Percentiles rank a stretch among this genome's conserved stretches.
These are phyloP conservation scores for Rhizodiscina lignyota DNA, from an alignment of 495 filamentous ascomycete species.

Conservation along the genomic window DNA sequence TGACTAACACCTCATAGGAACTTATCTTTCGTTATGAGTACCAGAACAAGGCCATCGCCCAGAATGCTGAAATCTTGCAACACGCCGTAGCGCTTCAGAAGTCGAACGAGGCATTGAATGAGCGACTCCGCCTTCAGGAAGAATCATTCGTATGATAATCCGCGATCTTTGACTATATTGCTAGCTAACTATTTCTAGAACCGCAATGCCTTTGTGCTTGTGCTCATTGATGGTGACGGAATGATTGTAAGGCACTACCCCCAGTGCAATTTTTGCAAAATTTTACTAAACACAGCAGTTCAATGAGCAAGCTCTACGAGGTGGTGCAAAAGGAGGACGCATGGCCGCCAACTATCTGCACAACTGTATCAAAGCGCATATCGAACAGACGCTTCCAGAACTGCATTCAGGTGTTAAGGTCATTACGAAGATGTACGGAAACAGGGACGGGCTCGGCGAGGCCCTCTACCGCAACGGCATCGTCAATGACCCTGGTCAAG, in stretches of 20 bases:
- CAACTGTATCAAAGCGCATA: constrained; percentile 30
- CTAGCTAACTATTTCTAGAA: constrained; percentile 30
- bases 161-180: too few relatives aligned
- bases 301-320: constrained; percentile 42
- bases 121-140: constrained; percentile 2
- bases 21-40: constrained; percentile 10
- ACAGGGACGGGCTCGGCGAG: constrained; percentile 46
- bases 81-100: constrained; percentile 4
- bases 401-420: constrained; percentile 40
- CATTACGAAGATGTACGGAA: constrained; percentile 51
- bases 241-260: constrained; percentile 37
- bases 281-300: constrained; percentile 30
- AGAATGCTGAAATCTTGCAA: too few relatives aligned
- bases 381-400: constrained; percentile 27
- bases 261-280: constrained; percentile 4
- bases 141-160: too few relatives aligned
- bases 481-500: constrained; percentile 28
- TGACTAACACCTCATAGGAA: constrained; percentile 7
- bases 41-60: too few relatives aligned
- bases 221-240: constrained; percentile 64
- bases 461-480: constrained; percentile 40
- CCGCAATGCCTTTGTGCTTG: constrained; percentile 56
- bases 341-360: constrained; percentile 48
- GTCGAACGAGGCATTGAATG: neutral
- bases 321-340: constrained; percentile 53